Conservation (phyloP, 2,329 filamentous ascomycete species). For the Sporothrix sp. region DNA sequence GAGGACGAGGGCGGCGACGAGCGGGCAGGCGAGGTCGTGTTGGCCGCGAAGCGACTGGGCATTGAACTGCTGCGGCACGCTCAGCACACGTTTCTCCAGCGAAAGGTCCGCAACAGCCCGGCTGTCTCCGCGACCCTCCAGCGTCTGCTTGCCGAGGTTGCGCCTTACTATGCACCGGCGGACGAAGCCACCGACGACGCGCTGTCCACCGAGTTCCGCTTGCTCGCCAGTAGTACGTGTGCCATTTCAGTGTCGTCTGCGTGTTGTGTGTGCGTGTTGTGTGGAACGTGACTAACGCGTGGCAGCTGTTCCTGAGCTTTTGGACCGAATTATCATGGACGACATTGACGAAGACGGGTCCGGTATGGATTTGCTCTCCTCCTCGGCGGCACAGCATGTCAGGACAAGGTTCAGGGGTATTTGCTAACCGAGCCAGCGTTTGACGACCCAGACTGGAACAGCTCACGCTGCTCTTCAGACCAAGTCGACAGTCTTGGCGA, state of each 20-base stretch:
- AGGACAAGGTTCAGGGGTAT: background rate
- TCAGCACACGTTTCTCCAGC: constrained; percentile 35
- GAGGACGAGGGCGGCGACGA: constrained; percentile 25
- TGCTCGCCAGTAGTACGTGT: constrained; percentile 32
- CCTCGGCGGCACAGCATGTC: background rate
- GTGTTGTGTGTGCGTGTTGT: no score
- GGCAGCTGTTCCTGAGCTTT: constrained; percentile 34
- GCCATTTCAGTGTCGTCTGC: no score
- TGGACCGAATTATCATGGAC: constrained; percentile 46
- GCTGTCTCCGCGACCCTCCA: constrained; percentile 35
- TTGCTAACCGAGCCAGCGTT: constrained; percentile 10
- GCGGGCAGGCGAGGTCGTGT: constrained; percentile 25
- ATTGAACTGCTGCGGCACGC: constrained; percentile 37
- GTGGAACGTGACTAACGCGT: constrained; percentile 11
- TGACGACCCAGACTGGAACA: constrained; percentile 41
- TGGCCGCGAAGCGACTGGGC: constrained; percentile 33
- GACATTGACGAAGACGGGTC: constrained; percentile 50
- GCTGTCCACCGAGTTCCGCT: constrained; percentile 26
- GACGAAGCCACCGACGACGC: constrained; percentile 15
- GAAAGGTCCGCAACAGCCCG: constrained; percentile 31
- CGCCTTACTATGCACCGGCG: constrained; percentile 29
- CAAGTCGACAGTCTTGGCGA: constrained; percentile 42
- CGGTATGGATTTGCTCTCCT: constrained; percentile 36
- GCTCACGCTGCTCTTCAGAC: constrained; percentile 45
- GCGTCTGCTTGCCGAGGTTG: constrained; percentile 34